Evolutionary conservation across 768 basidiomycete species (phyloP).

Genomic region (Paxillus rubicundulus): DNA sequence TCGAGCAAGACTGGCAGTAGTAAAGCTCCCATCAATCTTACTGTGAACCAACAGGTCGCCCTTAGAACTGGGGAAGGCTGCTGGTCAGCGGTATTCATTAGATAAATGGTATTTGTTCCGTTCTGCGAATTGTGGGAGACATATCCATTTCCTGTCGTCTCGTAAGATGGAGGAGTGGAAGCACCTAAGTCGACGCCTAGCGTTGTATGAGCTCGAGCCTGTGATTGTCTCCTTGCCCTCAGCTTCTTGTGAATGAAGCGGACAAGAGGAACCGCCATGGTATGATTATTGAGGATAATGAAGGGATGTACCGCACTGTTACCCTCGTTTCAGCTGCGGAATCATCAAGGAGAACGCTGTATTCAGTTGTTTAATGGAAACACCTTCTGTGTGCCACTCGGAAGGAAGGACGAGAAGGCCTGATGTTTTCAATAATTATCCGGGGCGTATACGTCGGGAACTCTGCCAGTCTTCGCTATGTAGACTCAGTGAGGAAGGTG

Average conservation of each 20-base stretch:
- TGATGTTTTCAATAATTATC: too few species aligned
- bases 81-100: background rate
- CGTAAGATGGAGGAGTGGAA: background rate
- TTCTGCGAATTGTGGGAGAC: background rate
- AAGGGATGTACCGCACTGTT: too few species aligned
- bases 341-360: background rate
- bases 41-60: background rate
- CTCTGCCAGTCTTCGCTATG: too few species aligned
- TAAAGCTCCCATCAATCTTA: background rate
- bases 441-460: too few species aligned
- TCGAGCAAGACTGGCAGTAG: background rate
- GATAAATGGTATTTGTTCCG: background rate
- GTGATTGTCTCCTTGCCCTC: background rate
- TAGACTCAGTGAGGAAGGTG: too few species aligned
- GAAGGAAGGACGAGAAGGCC: too few species aligned
- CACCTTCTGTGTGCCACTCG: too few species aligned
- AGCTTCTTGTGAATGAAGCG: conserved; percentile 5
- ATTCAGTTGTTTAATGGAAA: too few species aligned
- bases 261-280: conserved; percentile 3
- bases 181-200: background rate
- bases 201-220: background rate
- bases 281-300: background rate
- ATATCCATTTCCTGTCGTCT: too few species aligned
- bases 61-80: background rate
- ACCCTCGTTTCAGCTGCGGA: background rate